phyloP scores from a whole-genome alignment of 2,329 filamentous ascomycete species.

The Cordyceps cateniannulata region DNA sequence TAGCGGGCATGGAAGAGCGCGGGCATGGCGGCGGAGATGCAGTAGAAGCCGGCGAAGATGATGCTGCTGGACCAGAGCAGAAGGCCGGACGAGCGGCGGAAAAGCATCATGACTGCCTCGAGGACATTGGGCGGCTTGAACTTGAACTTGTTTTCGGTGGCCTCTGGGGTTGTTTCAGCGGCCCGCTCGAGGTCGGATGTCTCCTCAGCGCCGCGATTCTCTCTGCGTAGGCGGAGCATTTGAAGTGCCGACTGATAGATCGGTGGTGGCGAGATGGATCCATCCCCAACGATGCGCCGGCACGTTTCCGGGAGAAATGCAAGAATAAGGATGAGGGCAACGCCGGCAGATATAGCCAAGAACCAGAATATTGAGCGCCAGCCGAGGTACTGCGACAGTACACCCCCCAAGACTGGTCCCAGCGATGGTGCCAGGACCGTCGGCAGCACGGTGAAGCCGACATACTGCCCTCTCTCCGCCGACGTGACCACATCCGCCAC shows the following conservation, averaged over 20 bases:
- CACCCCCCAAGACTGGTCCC: constrained; percentile 52
- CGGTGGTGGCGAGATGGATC: constrained; percentile 36
- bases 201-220: constrained; percentile 5
- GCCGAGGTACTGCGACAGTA: constrained; percentile 48
- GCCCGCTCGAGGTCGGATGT: not conserved
- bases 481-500: constrained; percentile 58
- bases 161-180: not conserved
- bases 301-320: constrained; percentile 50
- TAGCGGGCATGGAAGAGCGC: constrained; percentile 45
- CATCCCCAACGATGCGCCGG: constrained; percentile 44
- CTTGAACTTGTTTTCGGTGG: constrained; percentile 20
- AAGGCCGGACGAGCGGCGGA: constrained; percentile 36
- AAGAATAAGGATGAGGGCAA: constrained; percentile 35
- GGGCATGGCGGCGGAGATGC: constrained; percentile 39
- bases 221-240: constrained; percentile 18
- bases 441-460: constrained; percentile 45
- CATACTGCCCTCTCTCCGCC: constrained; percentile 54
- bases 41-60: constrained; percentile 45
- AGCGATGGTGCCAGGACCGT: constrained; percentile 41
- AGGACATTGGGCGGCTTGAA: constrained; percentile 36
- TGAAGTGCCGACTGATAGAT: constrained; percentile 31
- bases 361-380: constrained; percentile 61
- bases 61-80: constrained; percentile 39
- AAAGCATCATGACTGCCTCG: constrained; percentile 32
- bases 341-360: constrained; percentile 39